Evolutionary conservation across 2,329 filamentous ascomycete species (phyloP).

Genomic region (Teratosphaeria destructans): DNA sequence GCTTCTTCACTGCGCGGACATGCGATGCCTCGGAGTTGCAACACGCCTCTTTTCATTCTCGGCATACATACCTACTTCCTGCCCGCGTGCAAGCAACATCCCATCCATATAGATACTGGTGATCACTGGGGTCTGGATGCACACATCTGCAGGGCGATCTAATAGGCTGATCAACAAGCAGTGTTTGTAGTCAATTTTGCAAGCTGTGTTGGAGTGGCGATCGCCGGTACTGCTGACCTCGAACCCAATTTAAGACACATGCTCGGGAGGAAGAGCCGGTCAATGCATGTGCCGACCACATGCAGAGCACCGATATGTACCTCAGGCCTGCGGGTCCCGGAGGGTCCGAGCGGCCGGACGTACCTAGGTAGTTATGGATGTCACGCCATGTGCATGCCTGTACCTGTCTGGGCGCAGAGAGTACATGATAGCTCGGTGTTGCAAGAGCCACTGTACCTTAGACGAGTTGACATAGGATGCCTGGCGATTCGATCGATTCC

Average conservation of each 20-base stretch:
- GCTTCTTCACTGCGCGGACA: background rate
- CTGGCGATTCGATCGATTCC: background rate
- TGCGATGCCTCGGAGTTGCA: background rate
- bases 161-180: background rate
- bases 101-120: background rate
- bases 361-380: background rate
- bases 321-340: background rate
- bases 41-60: background rate
- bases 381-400: background rate
- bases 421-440: background rate
- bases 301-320: background rate
- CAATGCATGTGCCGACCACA: background rate
- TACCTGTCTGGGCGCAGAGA: background rate
- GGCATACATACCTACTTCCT: background rate
- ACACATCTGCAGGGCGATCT: background rate
- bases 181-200: background rate
- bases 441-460: background rate
- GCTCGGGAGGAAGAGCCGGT: background rate
- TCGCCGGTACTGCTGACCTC: background rate
- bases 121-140: background rate
- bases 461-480: background rate
- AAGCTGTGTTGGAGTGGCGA: background rate
- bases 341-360: background rate
- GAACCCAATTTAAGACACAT: background rate
- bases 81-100: background rate